Evolutionary conservation across 495 filamentous ascomycete species (phyloP), one percentile per base, ranked within the genome.

Genomic region (Neurospora sp.): DNA sequence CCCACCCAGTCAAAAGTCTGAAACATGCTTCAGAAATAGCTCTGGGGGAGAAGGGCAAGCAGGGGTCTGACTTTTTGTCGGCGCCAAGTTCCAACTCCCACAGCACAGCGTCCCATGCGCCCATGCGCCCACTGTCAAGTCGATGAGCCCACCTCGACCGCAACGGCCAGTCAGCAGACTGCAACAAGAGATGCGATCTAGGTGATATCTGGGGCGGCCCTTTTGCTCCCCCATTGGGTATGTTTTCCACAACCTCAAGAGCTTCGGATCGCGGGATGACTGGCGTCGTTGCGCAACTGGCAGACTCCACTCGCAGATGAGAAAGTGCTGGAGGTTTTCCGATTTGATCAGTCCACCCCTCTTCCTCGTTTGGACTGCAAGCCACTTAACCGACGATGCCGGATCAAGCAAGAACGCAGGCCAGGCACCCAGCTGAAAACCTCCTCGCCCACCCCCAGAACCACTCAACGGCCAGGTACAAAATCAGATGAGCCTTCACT

Each of bases 11-110:
- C 76, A 74, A 70, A 65, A 65, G 65, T 76, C 77, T 79, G 77
- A 79, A 79, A 79, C 77, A 73, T 78, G 77, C 77, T 76, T 79
- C 77, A 79, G 76, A 77, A 79, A 77, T 77, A 79, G 73, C 77
- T 74, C 76, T 75, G 22, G 18, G 22, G 42, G 39, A 47, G 35
- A 53, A 38, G 59, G 35, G 69, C 18, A 45, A 41, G 70, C 71
- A 59, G 22, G 73, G 75, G 69, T 72, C 39, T 53, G n/a, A 8
- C 12, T 47, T 59, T 53, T 35, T 70, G 69, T 71, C 71, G 73
- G 38, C 44, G 59, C 68, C 20, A 31, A 68, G 14, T 16, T 37
- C 70, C 39, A 20, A 20, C 40, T 40, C 27, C n/a, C 7, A 18
- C 72, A 61, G 72, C 72, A 37, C 22, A 65, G 53, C 53, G 41